Evolutionary conservation across 1,284 basidiomycete genomes (phyloP), one percentile per base, ranked within the genome.

Genomic region (Tilletia horrida): DNA sequence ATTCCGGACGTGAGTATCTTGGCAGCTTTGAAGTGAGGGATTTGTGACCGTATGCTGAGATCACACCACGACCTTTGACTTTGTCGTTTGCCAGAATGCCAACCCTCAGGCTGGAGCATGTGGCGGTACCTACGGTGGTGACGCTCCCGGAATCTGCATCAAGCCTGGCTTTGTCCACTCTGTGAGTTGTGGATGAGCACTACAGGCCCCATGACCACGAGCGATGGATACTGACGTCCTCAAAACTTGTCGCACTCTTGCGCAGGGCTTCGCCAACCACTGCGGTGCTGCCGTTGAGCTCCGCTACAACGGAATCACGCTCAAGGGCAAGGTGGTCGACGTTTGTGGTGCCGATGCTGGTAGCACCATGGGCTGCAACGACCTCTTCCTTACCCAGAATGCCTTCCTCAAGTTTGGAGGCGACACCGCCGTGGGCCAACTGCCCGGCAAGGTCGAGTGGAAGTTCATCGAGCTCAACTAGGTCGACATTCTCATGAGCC

Each of bases 191-290:
- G 0, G 23, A 21, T n/a, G n/a, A n/a, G n/a, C n/a, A n/a, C n/a
- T n/a, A n/a, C n/a, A n/a, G n/a, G n/a, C n/a, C n/a, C n/a, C n/a
- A n/a, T n/a, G n/a, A n/a, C n/a, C n/a, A n/a, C n/a, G n/a, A n/a
- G n/a, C n/a, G n/a, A n/a, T n/a, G n/a, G n/a, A n/a, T n/a, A n/a
- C n/a, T n/a, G n/a, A n/a, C n/a, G n/a, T n/a, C n/a, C n/a, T n/a
- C n/a, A n/a, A n/a, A n/a, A n/a, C n/a, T n/a, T n/a, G n/a, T n/a
- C n/a, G n/a, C n/a, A n/a, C n/a, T n/a, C n/a, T n/a, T n/a, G 3
- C 21, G 25, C 50, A 52, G 50, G 50, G 50, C 50, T 23, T 25
- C 23, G n/a, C n/a, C 21, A 52, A 52, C 21, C 50, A 52, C 23
- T 52, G 50, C 21, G 50, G 50, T 13, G 50, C 16, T 21, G 27